Percentiles rank a stretch among this genome's conserved stretches.
These are phyloP conservation scores for Colletotrichum limetticola DNA, from an alignment of 2,329 filamentous ascomycete genomes.

Conservation along the genomic window DNA sequence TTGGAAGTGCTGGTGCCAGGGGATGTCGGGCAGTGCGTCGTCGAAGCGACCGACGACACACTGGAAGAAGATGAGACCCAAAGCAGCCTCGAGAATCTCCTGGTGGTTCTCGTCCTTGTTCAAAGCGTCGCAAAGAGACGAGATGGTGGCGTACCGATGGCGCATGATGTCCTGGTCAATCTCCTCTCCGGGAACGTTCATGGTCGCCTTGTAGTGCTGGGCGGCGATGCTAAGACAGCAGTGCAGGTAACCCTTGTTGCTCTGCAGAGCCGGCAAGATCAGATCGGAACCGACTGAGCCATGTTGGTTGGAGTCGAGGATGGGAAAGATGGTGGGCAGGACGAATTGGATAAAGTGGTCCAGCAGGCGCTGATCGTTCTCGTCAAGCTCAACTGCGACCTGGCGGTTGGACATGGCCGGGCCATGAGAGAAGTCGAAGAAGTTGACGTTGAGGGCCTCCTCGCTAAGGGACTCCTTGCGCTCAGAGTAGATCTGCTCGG, in stretches of 20 bases:
- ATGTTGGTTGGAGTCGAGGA: constrained; percentile 89
- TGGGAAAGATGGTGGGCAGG: constrained; percentile 88
- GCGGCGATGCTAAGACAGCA: constrained; percentile 95
- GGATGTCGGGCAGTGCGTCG: constrained; percentile 88
- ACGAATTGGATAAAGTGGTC: constrained; percentile 93
- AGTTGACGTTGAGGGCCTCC: constrained; percentile 77
- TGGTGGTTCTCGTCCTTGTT: constrained; percentile 84
- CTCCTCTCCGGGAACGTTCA: constrained; percentile 73
- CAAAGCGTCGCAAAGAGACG: constrained; percentile 84
- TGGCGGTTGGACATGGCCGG: constrained; percentile 71
- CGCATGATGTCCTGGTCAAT: constrained; percentile 92
- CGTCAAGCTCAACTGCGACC: constrained; percentile 83
- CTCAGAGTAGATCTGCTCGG: constrained; percentile 76
- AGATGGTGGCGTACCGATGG: constrained; percentile 89
- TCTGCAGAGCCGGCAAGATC: constrained; percentile 87
- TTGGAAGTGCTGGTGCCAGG: constrained; percentile 98
- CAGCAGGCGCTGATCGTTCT: constrained; percentile 85
- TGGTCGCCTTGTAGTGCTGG: constrained; percentile 87
- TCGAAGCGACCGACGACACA: constrained; percentile 89
- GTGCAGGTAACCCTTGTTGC: constrained; percentile 93
- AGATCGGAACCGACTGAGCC: constrained; percentile 84
- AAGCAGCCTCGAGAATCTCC: constrained; percentile 89
- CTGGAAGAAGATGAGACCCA: constrained; percentile 97
- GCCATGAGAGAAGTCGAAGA: constrained; percentile 84
- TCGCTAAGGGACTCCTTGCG: constrained; percentile 75